Evolutionary conservation across 2,329 filamentous ascomycete species (phyloP), one percentile per base, ranked within the genome.

Genomic region (Ceratocystis colombiana): DNA sequence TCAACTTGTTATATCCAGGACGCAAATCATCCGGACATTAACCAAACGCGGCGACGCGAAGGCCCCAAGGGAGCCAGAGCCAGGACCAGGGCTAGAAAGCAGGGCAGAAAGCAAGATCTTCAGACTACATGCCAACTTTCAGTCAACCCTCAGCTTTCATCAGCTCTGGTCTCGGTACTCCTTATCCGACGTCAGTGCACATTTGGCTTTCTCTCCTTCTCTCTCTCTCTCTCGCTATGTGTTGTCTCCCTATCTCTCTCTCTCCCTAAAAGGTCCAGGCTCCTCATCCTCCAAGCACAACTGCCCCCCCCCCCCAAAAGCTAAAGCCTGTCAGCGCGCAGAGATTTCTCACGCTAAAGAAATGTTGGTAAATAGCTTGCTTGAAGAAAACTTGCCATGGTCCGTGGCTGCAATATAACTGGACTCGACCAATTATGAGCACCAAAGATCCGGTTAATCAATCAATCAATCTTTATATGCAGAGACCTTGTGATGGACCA

Each of bases 1-100:
- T 37, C 37, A 37, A 12, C 10, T 37, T 12, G 8, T 37, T 30
- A 57, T 33, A 57, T 57, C 53, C 53, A 57, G 22, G 53, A 28
- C 53, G 53, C 53, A 57, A 57, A 57, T 57, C 53, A 17, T 57
- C 53, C 53, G 53, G 53, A 57, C 53, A 57, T 57, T 57, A 30
- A 57, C 53, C 53, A 57, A 57, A 57, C 15, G 30, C 25, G 15
- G 53, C 12, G 25, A 57, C 12, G 22, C 53, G 53, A 22, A 37
- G 37, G 10, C 37, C 37, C 4, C 37, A 10, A 30, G 22, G 53
- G 22, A 30, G 22, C n/a, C 8, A 25, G n/a, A 20, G 46, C 46
- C 46, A 50, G 17, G 3, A n/a, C n/a, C 45, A 22, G 37, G 10
- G 37, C 37, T 12, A 12, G 37, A 37, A 20, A 17, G 46, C 17